Evolutionary conservation across 1,284 basidiomycete species (phyloP).

Genomic region (Trichosporon ovoides): DNA sequence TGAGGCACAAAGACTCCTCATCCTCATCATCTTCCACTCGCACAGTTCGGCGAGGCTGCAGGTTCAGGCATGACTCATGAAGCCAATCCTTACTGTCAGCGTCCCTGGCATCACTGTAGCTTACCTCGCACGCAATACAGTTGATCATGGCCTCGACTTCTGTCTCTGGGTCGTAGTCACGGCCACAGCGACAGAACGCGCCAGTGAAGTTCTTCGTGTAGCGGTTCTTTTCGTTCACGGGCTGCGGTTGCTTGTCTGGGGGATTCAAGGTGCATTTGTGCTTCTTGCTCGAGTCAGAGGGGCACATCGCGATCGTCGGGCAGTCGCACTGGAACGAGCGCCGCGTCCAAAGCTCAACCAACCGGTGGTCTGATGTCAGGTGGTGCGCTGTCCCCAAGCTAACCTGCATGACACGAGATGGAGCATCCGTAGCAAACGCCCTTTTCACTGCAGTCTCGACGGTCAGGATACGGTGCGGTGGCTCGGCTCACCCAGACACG

Average conservation of each 20-base stretch:
- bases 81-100: constrained; percentile 39
- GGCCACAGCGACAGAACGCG: constrained; percentile 47
- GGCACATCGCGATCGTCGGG: constrained; percentile 35
- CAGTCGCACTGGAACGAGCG: constrained; percentile 48
- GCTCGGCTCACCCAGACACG: constrained; percentile 38
- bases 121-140: constrained; percentile 47
- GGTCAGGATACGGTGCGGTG: constrained; percentile 5
- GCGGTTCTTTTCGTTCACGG: constrained; percentile 33
- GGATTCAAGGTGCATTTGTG: constrained; percentile 34
- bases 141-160: constrained; percentile 47
- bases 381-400: background rate
- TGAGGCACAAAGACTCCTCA: constrained; percentile 38
- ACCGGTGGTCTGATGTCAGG: constrained; percentile 37
- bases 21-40: constrained; percentile 33
- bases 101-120: constrained; percentile 3
- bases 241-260: constrained; percentile 30
- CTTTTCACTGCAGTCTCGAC: constrained; percentile 31
- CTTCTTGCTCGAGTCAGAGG: background rate
- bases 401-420: constrained; percentile 47
- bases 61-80: constrained; percentile 45
- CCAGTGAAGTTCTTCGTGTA: constrained; percentile 43
- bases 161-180: constrained; percentile 45
- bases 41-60: constrained; percentile 19
- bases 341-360: constrained; percentile 47
- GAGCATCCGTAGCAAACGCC: constrained; percentile 49